These are phyloP conservation scores for Magnusiomyces fungicola DNA, from an alignment of 1,139 yeast genomes.

Conservation along the genomic window DNA sequence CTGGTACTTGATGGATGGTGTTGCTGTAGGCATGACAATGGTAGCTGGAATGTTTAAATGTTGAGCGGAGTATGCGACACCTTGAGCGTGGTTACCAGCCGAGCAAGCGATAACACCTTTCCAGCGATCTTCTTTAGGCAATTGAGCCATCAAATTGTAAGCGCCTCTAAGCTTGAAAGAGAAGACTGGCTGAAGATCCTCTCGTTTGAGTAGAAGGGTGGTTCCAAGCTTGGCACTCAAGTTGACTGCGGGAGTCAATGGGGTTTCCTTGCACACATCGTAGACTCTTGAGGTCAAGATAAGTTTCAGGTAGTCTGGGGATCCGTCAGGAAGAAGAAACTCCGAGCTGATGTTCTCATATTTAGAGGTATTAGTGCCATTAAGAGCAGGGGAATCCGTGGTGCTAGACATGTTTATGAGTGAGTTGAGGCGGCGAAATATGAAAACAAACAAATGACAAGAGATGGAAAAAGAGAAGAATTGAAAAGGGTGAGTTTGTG, in stretches of 20 bases:
- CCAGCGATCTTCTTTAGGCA: slow-evolving; percentile 58
- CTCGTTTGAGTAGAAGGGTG: slow-evolving; percentile 74
- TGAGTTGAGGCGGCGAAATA: too few relatives aligned
- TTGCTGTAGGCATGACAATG: slow-evolving; percentile 95
- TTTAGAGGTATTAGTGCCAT: too few relatives aligned
- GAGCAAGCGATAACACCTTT: slow-evolving; percentile 96
- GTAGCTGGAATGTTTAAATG: slow-evolving; percentile 85
- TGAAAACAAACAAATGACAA: too few relatives aligned
- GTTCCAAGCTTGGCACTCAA: slow-evolving; percentile 68
- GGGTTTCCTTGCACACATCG: slow-evolving; percentile 89
- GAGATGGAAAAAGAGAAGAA: too few relatives aligned
- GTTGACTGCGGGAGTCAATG: slow-evolving; percentile 68
- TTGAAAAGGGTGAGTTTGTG: too few relatives aligned
- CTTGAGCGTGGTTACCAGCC: slow-evolving; percentile 99
- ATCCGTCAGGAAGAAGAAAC: slow-evolving; percentile 31
- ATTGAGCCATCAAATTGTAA: slow-evolving; percentile 88
- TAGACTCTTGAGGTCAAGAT: slow-evolving; percentile 88
- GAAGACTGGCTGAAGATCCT: slow-evolving; percentile 89
- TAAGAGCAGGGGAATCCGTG: too few relatives aligned
- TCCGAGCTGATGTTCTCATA: neutral
- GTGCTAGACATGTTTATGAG: too few relatives aligned
- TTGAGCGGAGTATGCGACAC: slow-evolving; percentile 89
- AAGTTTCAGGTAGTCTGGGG: slow-evolving; percentile 86
- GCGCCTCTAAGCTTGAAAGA: slow-evolving; percentile 97
- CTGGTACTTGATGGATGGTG: slow-evolving; percentile 88